phyloP scores from a whole-genome alignment of 306 rosid genomes.

The Lablab purpureus region DNA sequence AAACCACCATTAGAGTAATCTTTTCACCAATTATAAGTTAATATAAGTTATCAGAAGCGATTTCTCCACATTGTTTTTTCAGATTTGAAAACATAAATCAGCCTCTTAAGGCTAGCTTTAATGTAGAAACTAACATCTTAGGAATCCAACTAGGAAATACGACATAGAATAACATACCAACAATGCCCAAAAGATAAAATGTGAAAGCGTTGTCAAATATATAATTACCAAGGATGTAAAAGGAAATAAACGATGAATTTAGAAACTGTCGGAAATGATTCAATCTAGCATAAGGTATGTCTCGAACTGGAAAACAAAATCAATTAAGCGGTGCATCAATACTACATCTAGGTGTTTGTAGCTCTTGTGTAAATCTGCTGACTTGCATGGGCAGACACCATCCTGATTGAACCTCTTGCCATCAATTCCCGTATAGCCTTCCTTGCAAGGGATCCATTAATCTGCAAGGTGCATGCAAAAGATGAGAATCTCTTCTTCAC shows the following conservation, averaged over 20 bases:
- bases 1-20: no score
- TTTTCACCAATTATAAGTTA: no score
- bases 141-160: no score
- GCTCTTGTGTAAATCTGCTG: conserved; percentile 84
- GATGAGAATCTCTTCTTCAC: background rate
- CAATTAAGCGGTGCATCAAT: conserved; percentile 12
- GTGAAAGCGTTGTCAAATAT: background rate
- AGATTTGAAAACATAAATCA: no score
- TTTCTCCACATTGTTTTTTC: no score
- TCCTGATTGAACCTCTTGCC: conserved; percentile 73
- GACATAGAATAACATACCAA: background rate
- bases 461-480: conserved; percentile 46
- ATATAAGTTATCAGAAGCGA: no score
- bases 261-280: conserved; percentile 25
- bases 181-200: background rate
- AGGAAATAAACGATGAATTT: conserved; percentile 26
- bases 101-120: no score
- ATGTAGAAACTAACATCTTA: no score
- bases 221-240: background rate
- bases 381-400: conserved; percentile 76
- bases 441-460: conserved; percentile 84
- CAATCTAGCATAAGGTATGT: conserved; percentile 21
- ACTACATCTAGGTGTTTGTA: conserved; percentile 64
- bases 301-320: conserved; percentile 23
- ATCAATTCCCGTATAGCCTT: conserved; percentile 71